These are phyloP conservation scores for Metarhizium anisopliae DNA, from an alignment of 2,329 filamentous ascomycete genomes.

Conservation along the genomic window DNA sequence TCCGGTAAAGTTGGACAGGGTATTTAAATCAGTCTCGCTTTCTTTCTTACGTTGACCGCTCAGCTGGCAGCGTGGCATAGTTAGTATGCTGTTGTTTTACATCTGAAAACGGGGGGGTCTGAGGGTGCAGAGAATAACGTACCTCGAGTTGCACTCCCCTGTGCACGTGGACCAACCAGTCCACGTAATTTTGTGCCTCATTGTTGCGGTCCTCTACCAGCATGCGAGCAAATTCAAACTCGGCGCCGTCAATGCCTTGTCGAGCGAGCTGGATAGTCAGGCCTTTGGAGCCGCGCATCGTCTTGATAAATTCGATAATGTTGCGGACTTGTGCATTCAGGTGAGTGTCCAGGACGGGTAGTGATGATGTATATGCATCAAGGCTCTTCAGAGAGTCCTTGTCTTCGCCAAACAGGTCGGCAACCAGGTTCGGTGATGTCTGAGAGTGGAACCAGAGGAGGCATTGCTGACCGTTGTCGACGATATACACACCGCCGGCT, in stretches of 20 bases:
- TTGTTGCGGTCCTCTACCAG: slow-evolving; percentile 94
- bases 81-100: slow-evolving; percentile 9
- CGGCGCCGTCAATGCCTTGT: slow-evolving; percentile 87
- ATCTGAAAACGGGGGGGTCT: neutral
- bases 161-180: slow-evolving; percentile 95
- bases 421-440: slow-evolving; percentile 83
- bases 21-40: slow-evolving; percentile 39
- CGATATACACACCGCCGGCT: slow-evolving; percentile 84
- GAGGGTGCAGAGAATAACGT: slow-evolving; percentile 20
- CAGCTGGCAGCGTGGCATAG: slow-evolving; percentile 34
- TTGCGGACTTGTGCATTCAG: slow-evolving; percentile 94
- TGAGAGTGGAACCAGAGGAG: slow-evolving; percentile 88
- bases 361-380: slow-evolving; percentile 68
- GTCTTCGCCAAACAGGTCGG: slow-evolving; percentile 80
- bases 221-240: slow-evolving; percentile 90
- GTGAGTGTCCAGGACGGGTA: slow-evolving; percentile 83
- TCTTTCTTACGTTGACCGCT: slow-evolving; percentile 66
- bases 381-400: slow-evolving; percentile 61
- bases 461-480: slow-evolving; percentile 90
- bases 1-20: slow-evolving; percentile 47
- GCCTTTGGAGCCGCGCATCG: slow-evolving; percentile 75
- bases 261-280: slow-evolving; percentile 82
- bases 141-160: slow-evolving; percentile 87
- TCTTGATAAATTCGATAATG: slow-evolving; percentile 76
- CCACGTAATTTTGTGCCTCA: slow-evolving; percentile 94